Evolutionary conservation across 2,329 filamentous ascomycete genomes (phyloP).

Genomic region (Trichophyton rubrum): DNA sequence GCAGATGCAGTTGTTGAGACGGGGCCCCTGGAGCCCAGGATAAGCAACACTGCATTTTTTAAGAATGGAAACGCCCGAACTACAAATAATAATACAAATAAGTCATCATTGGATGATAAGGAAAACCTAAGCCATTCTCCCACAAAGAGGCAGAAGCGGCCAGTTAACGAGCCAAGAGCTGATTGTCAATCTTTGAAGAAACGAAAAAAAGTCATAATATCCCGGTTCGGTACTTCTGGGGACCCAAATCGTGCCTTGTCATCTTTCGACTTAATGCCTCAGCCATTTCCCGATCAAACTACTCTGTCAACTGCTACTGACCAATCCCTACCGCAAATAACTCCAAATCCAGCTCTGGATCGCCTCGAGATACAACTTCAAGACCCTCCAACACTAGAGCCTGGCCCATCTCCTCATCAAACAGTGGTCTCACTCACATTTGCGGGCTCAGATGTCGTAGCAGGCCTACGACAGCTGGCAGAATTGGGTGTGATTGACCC

Average conservation of each 20-base stretch:
- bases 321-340: background rate
- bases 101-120: conserved; percentile 20
- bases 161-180: conserved; percentile 8
- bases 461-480: conserved; percentile 63
- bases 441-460: conserved; percentile 65
- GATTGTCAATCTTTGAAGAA: conserved; percentile 38
- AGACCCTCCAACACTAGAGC: conserved; percentile 28
- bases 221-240: conserved; percentile 56
- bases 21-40: conserved; percentile 38
- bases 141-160: conserved; percentile 13
- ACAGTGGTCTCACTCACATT: conserved; percentile 46
- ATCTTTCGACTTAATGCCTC: background rate
- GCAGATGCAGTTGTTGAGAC: conserved; percentile 47
- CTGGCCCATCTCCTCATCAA: conserved; percentile 11
- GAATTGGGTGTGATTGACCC: conserved; percentile 62
- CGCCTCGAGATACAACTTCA: conserved; percentile 40
- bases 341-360: conserved; percentile 24
- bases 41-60: background rate
- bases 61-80: background rate
- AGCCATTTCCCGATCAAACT: background rate
- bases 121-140: conserved; percentile 12
- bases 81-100: conserved; percentile 16
- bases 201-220: conserved; percentile 48
- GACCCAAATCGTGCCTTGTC: conserved; percentile 16
- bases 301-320: conserved; percentile 7